These are phyloP conservation scores for Ceratocystis smalleyi DNA, from an alignment of 2,329 filamentous ascomycete species.

Conservation along the genomic window DNA sequence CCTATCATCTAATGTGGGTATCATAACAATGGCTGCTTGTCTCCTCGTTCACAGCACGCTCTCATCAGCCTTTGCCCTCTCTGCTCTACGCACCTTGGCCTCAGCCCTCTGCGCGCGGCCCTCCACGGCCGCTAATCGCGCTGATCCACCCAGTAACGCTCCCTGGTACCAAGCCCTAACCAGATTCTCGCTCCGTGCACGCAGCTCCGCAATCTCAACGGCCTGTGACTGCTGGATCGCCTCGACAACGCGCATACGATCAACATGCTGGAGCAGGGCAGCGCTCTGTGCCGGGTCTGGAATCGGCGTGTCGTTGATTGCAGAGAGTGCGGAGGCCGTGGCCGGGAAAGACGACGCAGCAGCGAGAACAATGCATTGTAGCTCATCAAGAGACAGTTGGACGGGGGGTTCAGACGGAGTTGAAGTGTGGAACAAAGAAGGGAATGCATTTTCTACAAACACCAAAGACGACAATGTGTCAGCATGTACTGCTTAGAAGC, in stretches of 20 bases:
- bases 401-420: conserved; percentile 33
- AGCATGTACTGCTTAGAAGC: background rate
- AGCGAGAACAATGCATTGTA: conserved; percentile 40
- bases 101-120: conserved; percentile 50
- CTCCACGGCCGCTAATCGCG: conserved; percentile 57
- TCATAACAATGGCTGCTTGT: background rate
- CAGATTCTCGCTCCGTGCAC: conserved; percentile 44
- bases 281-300: conserved; percentile 41
- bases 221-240: conserved; percentile 46
- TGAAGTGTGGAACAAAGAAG: conserved; percentile 38
- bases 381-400: conserved; percentile 35
- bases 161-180: conserved; percentile 60
- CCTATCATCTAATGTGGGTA: background rate
- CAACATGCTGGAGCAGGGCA: conserved; percentile 40
- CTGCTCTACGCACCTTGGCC: conserved; percentile 46
- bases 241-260: conserved; percentile 46
- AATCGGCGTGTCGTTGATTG: conserved; percentile 39
- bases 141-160: conserved; percentile 50
- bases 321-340: conserved; percentile 42
- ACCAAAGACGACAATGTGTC: background rate
- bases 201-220: conserved; percentile 46
- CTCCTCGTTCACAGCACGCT: conserved; percentile 23
- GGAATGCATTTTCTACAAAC: conserved; percentile 36
- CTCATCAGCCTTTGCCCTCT: conserved; percentile 41
- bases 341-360: conserved; percentile 40